Percentiles rank a stretch among this genome's conserved stretches.
These are phyloP conservation scores for Gamsiella multidivaricata DNA, from an alignment of 192 early-diverging fungal species.

Conservation along the genomic window DNA sequence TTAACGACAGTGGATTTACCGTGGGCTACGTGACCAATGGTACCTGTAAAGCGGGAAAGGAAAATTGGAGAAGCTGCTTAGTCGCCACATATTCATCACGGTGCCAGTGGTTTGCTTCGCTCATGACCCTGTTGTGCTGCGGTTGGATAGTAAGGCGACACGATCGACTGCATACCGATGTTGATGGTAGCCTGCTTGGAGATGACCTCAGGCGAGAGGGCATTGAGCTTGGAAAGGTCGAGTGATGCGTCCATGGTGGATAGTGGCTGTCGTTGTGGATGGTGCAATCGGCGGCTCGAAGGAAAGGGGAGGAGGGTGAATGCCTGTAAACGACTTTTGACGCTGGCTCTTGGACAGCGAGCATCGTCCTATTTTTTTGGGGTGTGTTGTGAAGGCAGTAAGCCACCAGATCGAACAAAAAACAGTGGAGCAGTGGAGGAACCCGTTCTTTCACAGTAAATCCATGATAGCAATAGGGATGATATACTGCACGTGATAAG, in stretches of 20 bases:
- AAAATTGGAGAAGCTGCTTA: background rate
- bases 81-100: background rate
- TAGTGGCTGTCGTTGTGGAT: background rate
- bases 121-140: background rate
- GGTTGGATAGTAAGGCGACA: background rate
- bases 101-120: background rate
- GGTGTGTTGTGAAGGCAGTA: background rate
- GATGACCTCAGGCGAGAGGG: conserved; percentile 96
- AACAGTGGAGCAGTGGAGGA: background rate
- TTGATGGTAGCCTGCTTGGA: conserved; percentile 98
- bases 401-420: conserved; percentile 5
- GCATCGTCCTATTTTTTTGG: conserved; percentile 9
- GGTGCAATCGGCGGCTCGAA: background rate
- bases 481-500: too few relatives aligned
- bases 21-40: conserved; percentile 99
- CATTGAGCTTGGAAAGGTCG: conserved; percentile 66
- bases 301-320: background rate
- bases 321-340: too few relatives aligned
- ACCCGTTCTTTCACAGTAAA: background rate
- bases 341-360: background rate
- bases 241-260: conserved; percentile 43
- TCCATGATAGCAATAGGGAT: too few relatives aligned
- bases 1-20: conserved; percentile 99
- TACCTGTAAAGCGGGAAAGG: conserved; percentile 64
- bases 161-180: conserved; percentile 75